Evolutionary conservation across 257 asterid species (phyloP).

Genomic region (Agastache rugosa): DNA sequence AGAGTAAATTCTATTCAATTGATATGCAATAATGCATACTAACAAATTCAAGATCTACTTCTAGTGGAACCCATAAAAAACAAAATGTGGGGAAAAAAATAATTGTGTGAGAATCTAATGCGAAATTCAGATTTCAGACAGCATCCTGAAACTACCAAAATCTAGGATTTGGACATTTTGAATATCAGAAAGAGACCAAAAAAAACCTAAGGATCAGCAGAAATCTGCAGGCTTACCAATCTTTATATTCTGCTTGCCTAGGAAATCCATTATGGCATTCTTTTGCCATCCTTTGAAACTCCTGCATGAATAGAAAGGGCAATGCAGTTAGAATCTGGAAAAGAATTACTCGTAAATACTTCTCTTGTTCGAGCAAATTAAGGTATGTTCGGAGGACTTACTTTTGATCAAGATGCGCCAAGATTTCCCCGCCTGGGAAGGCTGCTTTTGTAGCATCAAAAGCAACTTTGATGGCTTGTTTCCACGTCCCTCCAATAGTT

Average conservation of each 20-base stretch:
- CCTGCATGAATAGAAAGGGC: slow-evolving; percentile 48
- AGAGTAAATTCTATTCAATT: background rate
- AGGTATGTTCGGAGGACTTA: slow-evolving; percentile 40
- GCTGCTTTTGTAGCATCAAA: slow-evolving; percentile 77
- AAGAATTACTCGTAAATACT: too few relatives aligned
- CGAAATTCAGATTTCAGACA: too few relatives aligned
- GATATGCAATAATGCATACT: background rate
- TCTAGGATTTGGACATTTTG: background rate
- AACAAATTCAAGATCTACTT: background rate
- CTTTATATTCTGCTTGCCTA: slow-evolving; percentile 61
- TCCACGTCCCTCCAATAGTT: slow-evolving; percentile 87
- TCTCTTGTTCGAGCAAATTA: background rate
- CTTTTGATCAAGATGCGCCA: slow-evolving; percentile 98
- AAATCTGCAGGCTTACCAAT: slow-evolving; percentile 90
- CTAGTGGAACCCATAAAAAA: background rate
- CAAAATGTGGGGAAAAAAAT: background rate
- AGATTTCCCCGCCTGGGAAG: slow-evolving; percentile 84
- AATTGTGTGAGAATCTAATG: background rate
- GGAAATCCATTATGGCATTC: slow-evolving; percentile 69
- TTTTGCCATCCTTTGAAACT: slow-evolving; percentile 97
- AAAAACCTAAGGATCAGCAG: slow-evolving; percentile 38
- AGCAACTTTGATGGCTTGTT: slow-evolving; percentile 79
- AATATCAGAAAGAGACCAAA: slow-evolving; percentile 1
- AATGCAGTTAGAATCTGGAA: slow-evolving; percentile 4
- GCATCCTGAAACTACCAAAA: too few relatives aligned